Evolutionary conservation across 2,329 filamentous ascomycete species (phyloP), one percentile per base, ranked within the genome.

Genomic region (Aspergillus arachidicola): DNA sequence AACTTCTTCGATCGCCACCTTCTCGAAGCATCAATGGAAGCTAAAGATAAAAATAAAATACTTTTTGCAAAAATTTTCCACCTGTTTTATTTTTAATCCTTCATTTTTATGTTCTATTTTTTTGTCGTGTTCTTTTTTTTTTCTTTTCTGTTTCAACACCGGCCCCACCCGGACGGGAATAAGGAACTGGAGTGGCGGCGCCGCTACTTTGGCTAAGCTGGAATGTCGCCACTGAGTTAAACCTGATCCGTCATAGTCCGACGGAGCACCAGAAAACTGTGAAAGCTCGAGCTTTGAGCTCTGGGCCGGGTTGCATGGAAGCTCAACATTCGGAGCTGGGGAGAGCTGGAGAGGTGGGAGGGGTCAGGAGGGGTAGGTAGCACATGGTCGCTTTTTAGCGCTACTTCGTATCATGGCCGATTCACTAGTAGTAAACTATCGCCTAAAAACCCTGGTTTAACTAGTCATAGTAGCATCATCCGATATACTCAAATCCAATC

Each of bases 151-250:
- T 59, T 65, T 67, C 63, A 59, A 62, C 63, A 56, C 61, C 30
- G 64, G 64, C 56, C 57, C 61, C 61, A 64, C 67, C 59, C 45
- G 61, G 60, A 66, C 66, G 66, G 67, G 66, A 68, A 68, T 65
- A 68, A 68, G 64, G 66, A 68, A 67, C 64, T 65, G 65, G 58
- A 69, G 67, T 69, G 67, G 67, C 66, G 67, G 64, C 51, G 58
- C 51, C 23, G 51, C 32, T 38, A 55, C 32, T 26, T 41, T 38
- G 61, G 61, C 64, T 66, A 68, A 66, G 63, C 57, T 54, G 64
- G 53, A 58, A 57, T 66, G 66, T 69, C 57, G 63, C 66, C 61
- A 64, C 61, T 56, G 51, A 59, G 28, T 58, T 54, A 54, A 60
- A 58, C 59, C 59, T 2, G 28, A 54, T 64, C 23, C 12, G 64